Conservation (phyloP, 2,329 filamentous ascomycete genomes). For the Talaromyces sp. region DNA sequence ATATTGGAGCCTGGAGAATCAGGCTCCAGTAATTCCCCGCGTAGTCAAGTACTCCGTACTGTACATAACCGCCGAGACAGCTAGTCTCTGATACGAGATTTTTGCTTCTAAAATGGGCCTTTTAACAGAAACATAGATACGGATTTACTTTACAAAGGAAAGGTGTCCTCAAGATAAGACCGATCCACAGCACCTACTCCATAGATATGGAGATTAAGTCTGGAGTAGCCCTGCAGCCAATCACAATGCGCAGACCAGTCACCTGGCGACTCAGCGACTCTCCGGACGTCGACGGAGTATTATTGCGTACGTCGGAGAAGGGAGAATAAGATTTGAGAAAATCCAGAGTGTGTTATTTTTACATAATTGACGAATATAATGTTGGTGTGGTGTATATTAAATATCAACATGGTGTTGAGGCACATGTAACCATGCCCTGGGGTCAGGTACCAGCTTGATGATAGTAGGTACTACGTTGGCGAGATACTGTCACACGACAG, state of each 20-base stretch:
- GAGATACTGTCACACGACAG: slow-evolving; percentile 1
- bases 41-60: no score
- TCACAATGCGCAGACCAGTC: not conserved
- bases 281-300: no score
- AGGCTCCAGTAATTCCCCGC: no score
- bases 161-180: not conserved
- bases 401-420: no score
- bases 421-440: slow-evolving; percentile 7
- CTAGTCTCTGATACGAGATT: no score
- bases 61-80: no score
- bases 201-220: not conserved
- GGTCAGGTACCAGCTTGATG: slow-evolving; percentile 8
- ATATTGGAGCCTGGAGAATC: no score
- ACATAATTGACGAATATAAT: not conserved
- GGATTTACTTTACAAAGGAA: no score
- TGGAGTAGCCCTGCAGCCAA: not conserved
- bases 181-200: not conserved
- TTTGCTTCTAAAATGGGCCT: no score
- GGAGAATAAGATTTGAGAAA: not conserved
- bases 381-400: no score
- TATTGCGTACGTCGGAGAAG: not conserved
- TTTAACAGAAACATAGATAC: no score
- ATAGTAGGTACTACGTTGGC: not conserved
- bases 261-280: not conserved
- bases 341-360: not conserved